These are phyloP conservation scores for Alternaria brassicae DNA, from an alignment of 2,329 filamentous ascomycete species.

Conservation along the genomic window DNA sequence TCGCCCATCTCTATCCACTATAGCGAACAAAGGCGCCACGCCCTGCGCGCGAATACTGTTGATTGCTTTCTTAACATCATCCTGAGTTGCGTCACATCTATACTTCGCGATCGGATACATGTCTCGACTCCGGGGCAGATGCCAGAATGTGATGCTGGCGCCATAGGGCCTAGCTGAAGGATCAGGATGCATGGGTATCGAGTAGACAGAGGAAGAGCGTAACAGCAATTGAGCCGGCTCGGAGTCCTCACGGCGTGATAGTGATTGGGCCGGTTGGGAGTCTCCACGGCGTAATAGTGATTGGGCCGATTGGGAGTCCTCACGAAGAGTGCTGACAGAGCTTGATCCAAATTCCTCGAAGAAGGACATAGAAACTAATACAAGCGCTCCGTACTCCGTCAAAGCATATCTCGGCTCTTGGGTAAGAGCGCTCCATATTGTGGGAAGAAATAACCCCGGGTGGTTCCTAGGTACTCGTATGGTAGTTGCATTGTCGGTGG, in stretches of 20 bases:
- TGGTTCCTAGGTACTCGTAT: background rate
- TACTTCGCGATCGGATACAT: background rate
- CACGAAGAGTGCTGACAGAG: background rate
- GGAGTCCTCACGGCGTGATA: background rate
- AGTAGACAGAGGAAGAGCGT: slow-evolving; percentile 9
- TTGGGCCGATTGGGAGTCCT: background rate
- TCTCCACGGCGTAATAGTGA: background rate
- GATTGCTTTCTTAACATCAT: background rate
- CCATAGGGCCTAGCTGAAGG: background rate
- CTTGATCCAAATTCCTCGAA: slow-evolving; percentile 2
- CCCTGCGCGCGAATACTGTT: background rate
- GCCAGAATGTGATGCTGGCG: slow-evolving; percentile 5
- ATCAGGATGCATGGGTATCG: background rate
- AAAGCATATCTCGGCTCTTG: slow-evolving; percentile 10
- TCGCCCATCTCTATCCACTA: slow-evolving; percentile 5
- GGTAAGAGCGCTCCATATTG: slow-evolving; percentile 7
- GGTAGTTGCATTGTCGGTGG: background rate
- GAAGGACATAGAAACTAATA: slow-evolving; percentile 9
- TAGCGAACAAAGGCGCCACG: slow-evolving; percentile 9
- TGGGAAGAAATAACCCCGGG: slow-evolving; percentile 8
- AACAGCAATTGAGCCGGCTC: background rate
- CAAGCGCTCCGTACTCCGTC: slow-evolving; percentile 3
- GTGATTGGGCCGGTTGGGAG: background rate
- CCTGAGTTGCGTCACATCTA: background rate
- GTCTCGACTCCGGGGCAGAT: background rate